Base-by-base conservation (phyloP, 2,329 filamentous ascomycete genomes). In the Didymella pinodella region DNA sequence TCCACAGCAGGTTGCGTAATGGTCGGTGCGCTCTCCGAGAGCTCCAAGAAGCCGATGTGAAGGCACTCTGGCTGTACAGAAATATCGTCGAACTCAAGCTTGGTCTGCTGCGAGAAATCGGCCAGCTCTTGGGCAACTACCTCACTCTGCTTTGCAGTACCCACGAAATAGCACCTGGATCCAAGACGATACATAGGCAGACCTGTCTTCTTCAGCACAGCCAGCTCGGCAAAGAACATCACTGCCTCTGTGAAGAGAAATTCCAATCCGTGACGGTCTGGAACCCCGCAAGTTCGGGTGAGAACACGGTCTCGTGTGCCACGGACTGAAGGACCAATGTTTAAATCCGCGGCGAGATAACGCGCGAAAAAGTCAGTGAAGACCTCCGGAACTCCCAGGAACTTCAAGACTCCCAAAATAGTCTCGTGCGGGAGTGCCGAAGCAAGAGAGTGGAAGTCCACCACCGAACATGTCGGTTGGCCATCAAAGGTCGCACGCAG, bases 291-390 rank as follows among this genome's bases (percentile, higher is more conserved):
- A 18, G 59, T 54, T 12, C 71, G 67, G 7, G 52, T 59, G 1
- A 63, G 36, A 4, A 71, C 26, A 16, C 62, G 64, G 28, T 70
- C 67, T 7, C 61, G 47, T 7, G 63, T 59, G 8, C 66, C 70
- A 10, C 61, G 63, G 1, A 69, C 54, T 16, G 65, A 41, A 5
- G 68, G 65, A 10, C 67, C 64, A 46, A 72, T 66, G 48, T 71
- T 70, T 52, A 74, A 45, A 1, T 64, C 70, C 0, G 65, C 65
- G 4, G 57, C 31, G 2, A 75, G 65, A 49, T 87, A 89, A 2
- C 77, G 81, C 12, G 71, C 75, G 71, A 90, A 90, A 69, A 90
- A 87, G 7, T 71, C 70, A 1, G 88, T 67, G 84, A 87, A 88
- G 0, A 67, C 72, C 2, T 83, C 71, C 0, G 85, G 82, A 4